Base-by-base conservation (phyloP, 148 eudicot genomes). In the Limonium bicolor region DNA sequence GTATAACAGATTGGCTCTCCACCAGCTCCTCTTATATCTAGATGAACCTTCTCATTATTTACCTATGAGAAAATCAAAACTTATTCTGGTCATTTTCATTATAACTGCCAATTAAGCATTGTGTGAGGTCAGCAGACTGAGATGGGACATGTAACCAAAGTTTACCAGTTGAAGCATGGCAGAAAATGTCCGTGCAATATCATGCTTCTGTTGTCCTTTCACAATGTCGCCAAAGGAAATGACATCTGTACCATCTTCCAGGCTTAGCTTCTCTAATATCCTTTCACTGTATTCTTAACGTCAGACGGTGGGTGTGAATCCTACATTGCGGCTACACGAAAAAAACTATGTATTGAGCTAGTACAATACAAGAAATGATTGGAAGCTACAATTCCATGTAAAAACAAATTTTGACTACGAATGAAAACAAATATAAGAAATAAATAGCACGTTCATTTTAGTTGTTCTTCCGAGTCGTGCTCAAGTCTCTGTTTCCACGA, bases 401-500 rank as follows among this genome's bases (percentile, higher is more conserved):
- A n/a, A n/a, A n/a, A n/a, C n/a, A n/a, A n/a, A n/a, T n/a, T n/a
- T n/a, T n/a, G n/a, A n/a, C n/a, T n/a, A n/a, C n/a, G n/a, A n/a
- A 16, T 10, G 6, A 36, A 5, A n/a, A 15, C 13, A 53, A 41
- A 31, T 27, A 27, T n/a, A n/a, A n/a, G n/a, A n/a, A n/a, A n/a
- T n/a, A n/a, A n/a, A n/a, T n/a, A n/a, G n/a, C n/a, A n/a, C n/a
- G n/a, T n/a, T n/a, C n/a, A n/a, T n/a, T n/a, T n/a, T 56, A 80
- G 95, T 53, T 84, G 79, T 55, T 77, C 85, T 43, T 84, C 85
- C 77, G 84, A 59, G n/a, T 80, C 60, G 52, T 71, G 64, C 61
- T 90, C 93, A 45, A 83, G 77, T 58, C 82, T 75, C 49, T 84
- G 95, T 50, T 90, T 90, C 97, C 95, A 84, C 7, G 76, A 63